Conservation (phyloP, 2,329 filamentous ascomycete genomes). For the Lanzia echinophila region DNA sequence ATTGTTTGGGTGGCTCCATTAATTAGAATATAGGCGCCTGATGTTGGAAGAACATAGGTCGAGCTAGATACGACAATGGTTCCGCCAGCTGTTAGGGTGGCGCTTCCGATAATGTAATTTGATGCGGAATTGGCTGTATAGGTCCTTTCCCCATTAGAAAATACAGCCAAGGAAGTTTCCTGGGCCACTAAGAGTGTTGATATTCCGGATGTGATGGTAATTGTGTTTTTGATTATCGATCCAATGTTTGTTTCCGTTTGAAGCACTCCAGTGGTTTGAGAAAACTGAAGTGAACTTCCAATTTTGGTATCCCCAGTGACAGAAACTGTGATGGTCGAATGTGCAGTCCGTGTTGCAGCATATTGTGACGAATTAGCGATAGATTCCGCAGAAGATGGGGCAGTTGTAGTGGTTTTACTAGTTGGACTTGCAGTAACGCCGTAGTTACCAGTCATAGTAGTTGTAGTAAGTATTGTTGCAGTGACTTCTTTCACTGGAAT, state of each 20-base stretch:
- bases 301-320: not conserved
- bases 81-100: constrained; percentile 10
- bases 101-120: constrained; percentile 7
- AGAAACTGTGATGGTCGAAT: not conserved
- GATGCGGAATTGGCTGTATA: constrained; percentile 5
- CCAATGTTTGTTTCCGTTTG: too few relatives aligned
- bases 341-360: not conserved
- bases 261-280: too few relatives aligned
- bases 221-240: not conserved
- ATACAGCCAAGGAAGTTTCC: not conserved
- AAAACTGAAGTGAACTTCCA: not conserved
- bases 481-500: constrained; percentile 13
- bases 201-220: not conserved
- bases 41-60: not conserved
- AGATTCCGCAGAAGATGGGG: not conserved
- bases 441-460: constrained; percentile 9
- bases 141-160: not conserved
- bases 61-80: not conserved
- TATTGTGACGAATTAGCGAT: not conserved
- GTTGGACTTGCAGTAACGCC: not conserved
- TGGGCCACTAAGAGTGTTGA: not conserved
- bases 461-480: constrained; percentile 1
- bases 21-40: not conserved
- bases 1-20: not conserved
- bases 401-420: not conserved